phyloP scores from a whole-genome alignment of 208 protist genomes.

The Wallacemonas sp. region DNA sequence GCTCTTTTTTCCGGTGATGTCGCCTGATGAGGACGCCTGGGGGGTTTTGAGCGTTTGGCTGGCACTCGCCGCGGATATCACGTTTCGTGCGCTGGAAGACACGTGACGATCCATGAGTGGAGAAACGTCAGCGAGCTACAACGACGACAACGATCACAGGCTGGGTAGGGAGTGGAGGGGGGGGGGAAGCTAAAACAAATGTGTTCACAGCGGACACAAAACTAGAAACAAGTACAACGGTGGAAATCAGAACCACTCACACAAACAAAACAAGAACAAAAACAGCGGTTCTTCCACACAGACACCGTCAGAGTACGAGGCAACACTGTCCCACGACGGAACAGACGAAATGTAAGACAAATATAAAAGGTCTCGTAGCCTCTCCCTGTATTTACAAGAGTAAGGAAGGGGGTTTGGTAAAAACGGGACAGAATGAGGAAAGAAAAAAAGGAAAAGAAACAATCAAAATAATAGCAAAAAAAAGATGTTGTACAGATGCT shows the following conservation, averaged over 20 bases:
- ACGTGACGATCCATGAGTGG: neutral
- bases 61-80: neutral
- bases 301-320: no score
- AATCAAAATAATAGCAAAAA: neutral
- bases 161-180: no score
- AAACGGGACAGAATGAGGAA: neutral
- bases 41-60: neutral
- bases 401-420: no score
- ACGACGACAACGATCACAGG: neutral
- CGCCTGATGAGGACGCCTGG: neutral
- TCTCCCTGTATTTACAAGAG: no score
- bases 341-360: neutral
- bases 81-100: neutral
- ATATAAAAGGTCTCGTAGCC: no score
- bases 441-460: slow-evolving; percentile 3
- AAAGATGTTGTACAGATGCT: no score
- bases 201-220: no score
- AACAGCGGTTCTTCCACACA: no score
- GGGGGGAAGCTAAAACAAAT: no score
- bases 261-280: neutral
- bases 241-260: neutral
- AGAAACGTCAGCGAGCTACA: neutral
- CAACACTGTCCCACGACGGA: no score
- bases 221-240: neutral
- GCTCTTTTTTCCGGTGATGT: slow-evolving; percentile 12